A percentile compares a stretch with the other conserved stretches of the same genome.
Evolutionary conservation across 2,329 filamentous ascomycete genomes (phyloP).

Genomic region (Cladophialophora immunda): DNA sequence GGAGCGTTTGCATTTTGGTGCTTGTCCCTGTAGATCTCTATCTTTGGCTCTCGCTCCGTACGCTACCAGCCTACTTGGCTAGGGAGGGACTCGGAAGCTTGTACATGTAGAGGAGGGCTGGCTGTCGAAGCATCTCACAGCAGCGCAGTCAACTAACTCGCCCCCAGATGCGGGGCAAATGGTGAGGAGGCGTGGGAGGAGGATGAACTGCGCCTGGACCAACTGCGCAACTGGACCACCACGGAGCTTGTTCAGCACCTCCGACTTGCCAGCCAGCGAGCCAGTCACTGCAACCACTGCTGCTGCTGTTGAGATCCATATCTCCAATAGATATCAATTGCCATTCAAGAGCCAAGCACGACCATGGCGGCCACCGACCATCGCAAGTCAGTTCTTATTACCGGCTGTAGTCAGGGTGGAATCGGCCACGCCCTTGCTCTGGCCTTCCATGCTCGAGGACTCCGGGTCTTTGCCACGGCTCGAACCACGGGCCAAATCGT

Average conservation of each 20-base stretch:
- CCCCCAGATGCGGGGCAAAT: constrained; percentile 2
- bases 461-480: constrained; percentile 52
- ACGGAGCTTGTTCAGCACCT: too few species aligned
- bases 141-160: neutral
- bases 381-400: constrained; percentile 38
- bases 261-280: too few species aligned
- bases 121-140: neutral
- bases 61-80: constrained; percentile 3
- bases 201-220: neutral
- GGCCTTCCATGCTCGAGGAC: constrained; percentile 47
- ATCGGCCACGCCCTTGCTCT: constrained; percentile 51
- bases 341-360: neutral
- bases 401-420: constrained; percentile 55
- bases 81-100: neutral
- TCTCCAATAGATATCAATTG: neutral
- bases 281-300: too few species aligned
- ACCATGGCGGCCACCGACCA: constrained; percentile 25
- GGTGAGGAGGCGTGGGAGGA: neutral
- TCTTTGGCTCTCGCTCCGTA: constrained; percentile 7
- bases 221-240: neutral
- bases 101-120: neutral
- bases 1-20: neutral
- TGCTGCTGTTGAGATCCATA: too few species aligned
- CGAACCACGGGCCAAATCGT: constrained; percentile 40
- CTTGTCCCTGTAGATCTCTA: constrained; percentile 27